Evolutionary conservation across 495 filamentous ascomycete genomes (phyloP).

Genomic region (Lepraria neglecta): DNA sequence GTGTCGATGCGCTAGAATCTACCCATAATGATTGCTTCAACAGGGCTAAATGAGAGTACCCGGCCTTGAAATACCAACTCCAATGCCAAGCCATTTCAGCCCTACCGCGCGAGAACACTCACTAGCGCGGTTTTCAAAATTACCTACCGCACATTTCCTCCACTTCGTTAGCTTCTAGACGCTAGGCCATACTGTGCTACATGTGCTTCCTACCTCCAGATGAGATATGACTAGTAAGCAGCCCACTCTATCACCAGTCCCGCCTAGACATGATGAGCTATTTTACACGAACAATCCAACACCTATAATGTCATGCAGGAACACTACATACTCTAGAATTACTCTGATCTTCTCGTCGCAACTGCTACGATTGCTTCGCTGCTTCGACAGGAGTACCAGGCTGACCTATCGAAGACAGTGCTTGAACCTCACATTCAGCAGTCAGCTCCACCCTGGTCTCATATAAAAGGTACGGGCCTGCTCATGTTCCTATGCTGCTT

Average conservation of each 20-base stretch:
- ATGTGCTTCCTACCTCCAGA: too few species aligned
- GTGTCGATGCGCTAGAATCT: too few species aligned
- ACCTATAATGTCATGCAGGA: slow-evolving; percentile 70
- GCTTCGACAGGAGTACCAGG: not conserved
- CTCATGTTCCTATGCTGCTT: slow-evolving; percentile 23
- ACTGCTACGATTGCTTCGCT: not conserved
- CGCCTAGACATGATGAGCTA: slow-evolving; percentile 44
- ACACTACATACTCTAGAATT: slow-evolving; percentile 56
- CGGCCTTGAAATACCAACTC: too few species aligned
- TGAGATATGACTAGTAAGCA: not conserved
- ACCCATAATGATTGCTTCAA: too few species aligned
- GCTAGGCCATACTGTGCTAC: too few species aligned
- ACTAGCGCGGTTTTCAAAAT: not conserved
- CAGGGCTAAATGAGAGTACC: too few species aligned
- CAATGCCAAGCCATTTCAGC: not conserved
- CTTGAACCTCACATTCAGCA: slow-evolving; percentile 11
- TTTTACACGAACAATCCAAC: slow-evolving; percentile 68
- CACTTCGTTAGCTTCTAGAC: too few species aligned
- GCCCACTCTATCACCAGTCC: not conserved
- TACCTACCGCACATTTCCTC: not conserved
- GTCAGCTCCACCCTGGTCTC: slow-evolving; percentile 17
- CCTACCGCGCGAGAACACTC: not conserved
- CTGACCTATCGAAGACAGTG: slow-evolving; percentile 11
- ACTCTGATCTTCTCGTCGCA: slow-evolving; percentile 47
- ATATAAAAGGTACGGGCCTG: slow-evolving; percentile 52